Evolutionary conservation across 768 basidiomycete species (phyloP), one percentile per base, ranked within the genome.

Genomic region (Hemileccinum impolitum): DNA sequence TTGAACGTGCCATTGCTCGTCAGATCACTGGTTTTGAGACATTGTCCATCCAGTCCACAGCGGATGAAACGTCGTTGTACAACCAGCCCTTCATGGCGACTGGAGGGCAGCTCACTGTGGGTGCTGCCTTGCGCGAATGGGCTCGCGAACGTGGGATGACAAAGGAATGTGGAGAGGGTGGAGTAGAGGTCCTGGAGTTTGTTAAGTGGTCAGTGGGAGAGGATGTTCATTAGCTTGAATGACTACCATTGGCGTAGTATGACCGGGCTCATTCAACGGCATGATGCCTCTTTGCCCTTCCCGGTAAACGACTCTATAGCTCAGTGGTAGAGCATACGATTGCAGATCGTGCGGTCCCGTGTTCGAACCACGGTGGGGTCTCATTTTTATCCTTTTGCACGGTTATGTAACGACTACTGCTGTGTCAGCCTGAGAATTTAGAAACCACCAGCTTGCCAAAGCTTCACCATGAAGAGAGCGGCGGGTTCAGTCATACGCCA

Each of bases 1-100:
- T 95, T 13, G 82, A 87, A 56, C 82, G 89, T 19, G 79, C 85
- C 2, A 54, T 95, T n/a, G 87, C 85, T 10, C 78, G 91, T 36
- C 94, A 95, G 68, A 84, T 92, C 43, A 82, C 83, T 18, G 94
- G 92, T 3, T 85, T 94, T 61, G 82, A 88, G 23, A 90, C 90
- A 0, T 67, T 69, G 14, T 72, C 71, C 1, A 71, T 92, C 17
- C 67, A 69, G 11, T 53, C 64, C 6, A 54, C 54, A 1, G 59
- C 62, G 5, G 81, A 83, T 47, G 69, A 68, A 31, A 78, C 75
- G 2, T 79, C 81, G 7, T 66, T 92, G 39, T 88, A 88, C 60
- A 74, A 78, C 23, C 90, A 91, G 56, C 79, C 80, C 5, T 87
- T 91, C 56, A 79, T 82, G 65, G 90, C 84, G 71, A 76, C 85